These are phyloP conservation scores for Penicillium manginii DNA, from an alignment of 495 filamentous ascomycete genomes.

Conservation along the genomic window DNA sequence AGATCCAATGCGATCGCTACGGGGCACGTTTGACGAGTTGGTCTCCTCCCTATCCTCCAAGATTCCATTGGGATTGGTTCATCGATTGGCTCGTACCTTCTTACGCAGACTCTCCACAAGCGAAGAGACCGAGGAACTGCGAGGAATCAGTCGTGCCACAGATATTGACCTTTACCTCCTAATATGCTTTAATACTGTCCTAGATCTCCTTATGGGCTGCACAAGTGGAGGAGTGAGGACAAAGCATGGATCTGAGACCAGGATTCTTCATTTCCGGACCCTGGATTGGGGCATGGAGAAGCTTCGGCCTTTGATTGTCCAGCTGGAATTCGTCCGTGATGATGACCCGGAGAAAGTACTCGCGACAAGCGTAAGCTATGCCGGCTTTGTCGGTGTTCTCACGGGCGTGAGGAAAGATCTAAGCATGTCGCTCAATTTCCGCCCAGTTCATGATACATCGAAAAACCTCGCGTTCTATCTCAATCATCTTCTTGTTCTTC, in stretches of 20 bases:
- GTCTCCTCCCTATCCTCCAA: slow-evolving; percentile 28
- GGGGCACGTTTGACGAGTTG: slow-evolving; percentile 53
- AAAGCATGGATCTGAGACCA: slow-evolving; percentile 23
- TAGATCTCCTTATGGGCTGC: slow-evolving; percentile 69
- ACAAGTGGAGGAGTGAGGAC: slow-evolving; percentile 58
- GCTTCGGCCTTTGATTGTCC: slow-evolving; percentile 58
- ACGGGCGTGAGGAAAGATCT: slow-evolving; percentile 61
- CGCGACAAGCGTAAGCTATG: slow-evolving; percentile 63
- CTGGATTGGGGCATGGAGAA: slow-evolving; percentile 71
- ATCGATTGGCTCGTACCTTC: slow-evolving; percentile 43
- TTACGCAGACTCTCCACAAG: slow-evolving; percentile 52
- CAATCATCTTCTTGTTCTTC: slow-evolving; percentile 58
- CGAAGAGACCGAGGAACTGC: slow-evolving; percentile 66
- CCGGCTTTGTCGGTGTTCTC: slow-evolving; percentile 64
- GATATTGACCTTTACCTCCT: slow-evolving; percentile 62
- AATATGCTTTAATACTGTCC: slow-evolving; percentile 62
- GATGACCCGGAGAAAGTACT: slow-evolving; percentile 43
- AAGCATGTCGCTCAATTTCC: slow-evolving; percentile 67
- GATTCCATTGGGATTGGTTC: slow-evolving; percentile 31
- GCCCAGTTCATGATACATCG: slow-evolving; percentile 56
- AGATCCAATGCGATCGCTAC: slow-evolving; percentile 42
- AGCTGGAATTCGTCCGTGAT: slow-evolving; percentile 57
- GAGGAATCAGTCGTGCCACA: slow-evolving; percentile 55
- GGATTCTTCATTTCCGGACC: slow-evolving; percentile 67
- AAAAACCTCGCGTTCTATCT: slow-evolving; percentile 45